These are phyloP conservation scores for Phaeosphaeriaceae sp. DNA, from an alignment of 2,329 filamentous ascomycete genomes.

Conservation along the genomic window DNA sequence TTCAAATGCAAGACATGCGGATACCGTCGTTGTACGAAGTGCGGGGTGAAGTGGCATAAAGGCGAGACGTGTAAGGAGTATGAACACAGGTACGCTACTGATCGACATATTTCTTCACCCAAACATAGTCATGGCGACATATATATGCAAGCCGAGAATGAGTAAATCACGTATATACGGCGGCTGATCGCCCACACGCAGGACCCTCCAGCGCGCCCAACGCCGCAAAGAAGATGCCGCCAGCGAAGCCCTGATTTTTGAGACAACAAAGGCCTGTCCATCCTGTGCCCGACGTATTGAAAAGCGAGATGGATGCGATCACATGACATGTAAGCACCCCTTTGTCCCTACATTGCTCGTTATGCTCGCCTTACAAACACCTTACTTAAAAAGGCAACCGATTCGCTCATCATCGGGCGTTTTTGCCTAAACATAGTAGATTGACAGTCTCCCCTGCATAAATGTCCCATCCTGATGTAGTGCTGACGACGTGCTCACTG, in stretches of 20 bases:
- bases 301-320: constrained; percentile 52
- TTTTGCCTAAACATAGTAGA: too few relatives aligned
- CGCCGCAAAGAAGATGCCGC: constrained; percentile 31
- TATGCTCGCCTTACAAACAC: too few relatives aligned
- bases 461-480: not conserved
- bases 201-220: not conserved
- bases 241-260: constrained; percentile 35
- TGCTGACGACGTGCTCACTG: not conserved
- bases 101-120: too few relatives aligned
- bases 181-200: not conserved
- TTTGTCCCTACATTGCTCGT: not conserved
- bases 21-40: constrained; percentile 45
- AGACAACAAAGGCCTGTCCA: constrained; percentile 49
- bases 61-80: constrained; percentile 51
- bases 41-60: constrained; percentile 47
- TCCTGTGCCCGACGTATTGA: constrained; percentile 49
- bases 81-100: constrained; percentile 44
- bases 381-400: too few relatives aligned
- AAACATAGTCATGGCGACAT: too few relatives aligned
- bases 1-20: constrained; percentile 49
- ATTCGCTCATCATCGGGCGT: too few relatives aligned
- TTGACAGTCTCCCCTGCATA: too few relatives aligned
- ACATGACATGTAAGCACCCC: constrained; percentile 42
- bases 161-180: not conserved
- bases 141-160: not conserved